Percentiles rank a stretch among this genome's conserved stretches.
These are phyloP conservation scores for Dictyostelium firmibasis DNA, from an alignment of 78 protist species.

Conservation along the genomic window DNA sequence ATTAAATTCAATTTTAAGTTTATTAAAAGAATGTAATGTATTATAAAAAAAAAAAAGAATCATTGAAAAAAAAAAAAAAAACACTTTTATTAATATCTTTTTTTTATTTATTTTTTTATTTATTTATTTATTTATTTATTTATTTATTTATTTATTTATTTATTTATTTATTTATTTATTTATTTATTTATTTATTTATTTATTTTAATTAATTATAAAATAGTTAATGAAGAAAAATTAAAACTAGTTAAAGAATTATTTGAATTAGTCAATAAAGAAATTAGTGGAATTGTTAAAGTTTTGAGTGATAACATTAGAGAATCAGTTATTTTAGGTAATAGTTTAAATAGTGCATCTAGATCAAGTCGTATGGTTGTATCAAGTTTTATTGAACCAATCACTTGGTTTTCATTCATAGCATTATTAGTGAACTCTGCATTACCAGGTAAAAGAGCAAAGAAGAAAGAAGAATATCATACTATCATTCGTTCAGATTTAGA, in stretches of 20 bases:
- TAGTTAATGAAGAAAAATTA: background rate
- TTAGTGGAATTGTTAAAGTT: background rate
- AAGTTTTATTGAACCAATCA: slow-evolving; percentile 16
- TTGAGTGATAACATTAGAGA: background rate
- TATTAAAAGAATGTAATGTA: background rate
- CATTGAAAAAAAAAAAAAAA: background rate
- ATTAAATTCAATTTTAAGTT: background rate
- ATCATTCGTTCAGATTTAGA: slow-evolving; percentile 30
- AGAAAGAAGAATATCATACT: slow-evolving; percentile 42
- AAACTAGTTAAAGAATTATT: slow-evolving; percentile 1
- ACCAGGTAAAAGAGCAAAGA: slow-evolving; percentile 55
- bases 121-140: no score
- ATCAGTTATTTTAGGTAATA: background rate
- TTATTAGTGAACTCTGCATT: background rate
- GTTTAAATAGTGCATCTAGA: background rate
- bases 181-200: no score
- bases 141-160: no score
- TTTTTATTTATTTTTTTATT: background rate
- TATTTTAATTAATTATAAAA: no score
- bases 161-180: no score
- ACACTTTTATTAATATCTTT: background rate
- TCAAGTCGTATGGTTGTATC: background rate
- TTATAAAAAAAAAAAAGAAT: background rate
- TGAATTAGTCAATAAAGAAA: background rate
- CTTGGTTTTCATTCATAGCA: slow-evolving; percentile 25